Base-by-base conservation (phyloP, 164 flowering plant species). In the Kalanchoe fedtschenkoi region DNA sequence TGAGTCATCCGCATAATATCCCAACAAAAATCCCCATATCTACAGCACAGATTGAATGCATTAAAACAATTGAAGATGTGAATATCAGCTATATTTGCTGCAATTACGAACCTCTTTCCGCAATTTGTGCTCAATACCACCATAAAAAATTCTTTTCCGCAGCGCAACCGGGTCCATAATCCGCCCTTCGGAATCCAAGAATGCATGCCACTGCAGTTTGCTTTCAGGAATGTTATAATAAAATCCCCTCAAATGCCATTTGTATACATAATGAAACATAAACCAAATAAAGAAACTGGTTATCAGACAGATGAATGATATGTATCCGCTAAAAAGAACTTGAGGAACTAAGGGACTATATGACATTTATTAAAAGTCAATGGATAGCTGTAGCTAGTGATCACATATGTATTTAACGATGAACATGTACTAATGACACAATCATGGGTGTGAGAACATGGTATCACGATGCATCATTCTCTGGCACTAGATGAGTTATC, bases 181-280 rank as follows among this genome's bases (percentile, higher is more conserved):
- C 60, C 97, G 77, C 53, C 99, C 99, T 83, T 90, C 99, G 63
- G 71, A 66, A 71, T 93, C 99, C 77, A 90, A 77, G 74, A 88
- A 89, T 37, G 82, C 74, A 14, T 73, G 71, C 91, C 96, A 89
- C 98, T 92, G 84, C 67, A 76, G 55, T 67, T 37, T 41, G 4
- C 53, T 21, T 39, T 54, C 14, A 26, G 6, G 62, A 32, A n/a
- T n/a, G n/a, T n/a, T n/a, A 42, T 42, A 42, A 42, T 42, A 1
- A 19, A 1, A 42, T 8, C 19, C 11, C 19, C 30, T 34, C 34
- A 46, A 46, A 21, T 5, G 10, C 9, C 22, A 47, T 15, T 21
- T 17, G 51, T n/a, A n/a, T n/a, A n/a, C n/a, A n/a, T n/a, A n/a
- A n/a, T n/a, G n/a, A n/a, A n/a, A n/a, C n/a, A 22, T 21, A 22